Conservation (phyloP, 495 filamentous ascomycete genomes). For the Aspergillus sclerotioniger region DNA sequence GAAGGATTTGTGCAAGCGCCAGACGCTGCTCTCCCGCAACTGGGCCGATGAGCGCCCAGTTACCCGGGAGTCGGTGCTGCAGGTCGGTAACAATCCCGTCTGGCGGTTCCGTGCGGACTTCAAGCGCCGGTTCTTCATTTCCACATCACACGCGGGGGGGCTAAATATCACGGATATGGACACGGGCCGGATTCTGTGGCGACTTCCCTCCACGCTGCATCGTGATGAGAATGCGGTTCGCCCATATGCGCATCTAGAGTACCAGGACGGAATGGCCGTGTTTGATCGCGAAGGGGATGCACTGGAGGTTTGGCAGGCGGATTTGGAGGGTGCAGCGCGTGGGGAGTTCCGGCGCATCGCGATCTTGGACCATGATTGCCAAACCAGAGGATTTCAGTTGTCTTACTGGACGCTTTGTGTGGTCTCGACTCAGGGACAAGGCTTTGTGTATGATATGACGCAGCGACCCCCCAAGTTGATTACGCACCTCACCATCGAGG, state of each 20-base stretch:
- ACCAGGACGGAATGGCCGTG: slow-evolving; percentile 42
- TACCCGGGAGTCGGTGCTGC: slow-evolving; percentile 33
- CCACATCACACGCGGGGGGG: slow-evolving; percentile 38
- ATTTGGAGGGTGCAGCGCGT: slow-evolving; percentile 27
- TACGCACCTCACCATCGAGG: slow-evolving; percentile 31
- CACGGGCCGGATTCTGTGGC: slow-evolving; percentile 33
- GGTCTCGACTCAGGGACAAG: slow-evolving; percentile 37
- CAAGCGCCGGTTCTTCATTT: slow-evolving; percentile 40
- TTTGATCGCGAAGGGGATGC: slow-evolving; percentile 42
- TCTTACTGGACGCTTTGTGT: slow-evolving; percentile 41
- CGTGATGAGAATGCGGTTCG: slow-evolving; percentile 29
- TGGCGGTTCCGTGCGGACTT: slow-evolving; percentile 43
- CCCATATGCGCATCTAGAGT: slow-evolving; percentile 39
- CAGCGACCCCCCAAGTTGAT: slow-evolving; percentile 32
- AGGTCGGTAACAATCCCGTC: slow-evolving; percentile 38
- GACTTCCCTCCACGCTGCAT: slow-evolving; percentile 34
- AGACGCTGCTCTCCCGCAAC: slow-evolving; percentile 36
- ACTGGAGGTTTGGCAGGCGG: slow-evolving; percentile 39
- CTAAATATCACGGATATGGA: slow-evolving; percentile 44
- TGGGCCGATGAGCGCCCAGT: slow-evolving; percentile 30
- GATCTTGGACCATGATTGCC: slow-evolving; percentile 34
- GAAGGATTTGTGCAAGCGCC: slow-evolving; percentile 39
- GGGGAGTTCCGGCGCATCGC: slow-evolving; percentile 41
- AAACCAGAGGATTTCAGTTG: slow-evolving; percentile 41
- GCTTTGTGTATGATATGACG: slow-evolving; percentile 44